Evolutionary conservation across 129 eudicot genomes (phyloP).

Genomic region (Chrysanthemum lavandulifolium): DNA sequence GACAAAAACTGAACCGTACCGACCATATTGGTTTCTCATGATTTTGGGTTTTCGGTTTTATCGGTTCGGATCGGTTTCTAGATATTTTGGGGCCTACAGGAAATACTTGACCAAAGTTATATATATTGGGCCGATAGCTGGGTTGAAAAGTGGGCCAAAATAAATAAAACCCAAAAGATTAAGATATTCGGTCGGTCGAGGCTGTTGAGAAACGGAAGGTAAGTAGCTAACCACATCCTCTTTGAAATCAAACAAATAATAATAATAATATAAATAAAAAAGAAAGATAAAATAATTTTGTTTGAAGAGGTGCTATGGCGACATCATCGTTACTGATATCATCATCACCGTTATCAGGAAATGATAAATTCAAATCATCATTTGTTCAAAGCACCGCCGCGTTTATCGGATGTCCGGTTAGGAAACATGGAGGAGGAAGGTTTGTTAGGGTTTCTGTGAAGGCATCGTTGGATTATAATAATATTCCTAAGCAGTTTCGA

Average conservation of each 20-base stretch:
- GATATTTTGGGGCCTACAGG: too few species aligned
- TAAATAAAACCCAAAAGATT: too few species aligned
- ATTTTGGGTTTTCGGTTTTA: too few species aligned
- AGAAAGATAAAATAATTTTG: neutral
- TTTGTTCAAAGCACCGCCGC: constrained; percentile 43
- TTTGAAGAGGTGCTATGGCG: constrained; percentile 24
- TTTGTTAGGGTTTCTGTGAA: constrained; percentile 45
- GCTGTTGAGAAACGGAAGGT: too few species aligned
- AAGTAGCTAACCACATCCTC: constrained; percentile 7
- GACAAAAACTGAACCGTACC: too few species aligned
- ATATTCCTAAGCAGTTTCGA: constrained; percentile 65
- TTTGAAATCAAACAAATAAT: constrained; percentile 6
- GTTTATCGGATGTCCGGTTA: constrained; percentile 25
- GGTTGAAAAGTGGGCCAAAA: too few species aligned
- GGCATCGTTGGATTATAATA: constrained; percentile 45
- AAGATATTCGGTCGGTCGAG: too few species aligned
- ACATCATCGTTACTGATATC: constrained; percentile 52
- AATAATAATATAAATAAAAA: neutral
- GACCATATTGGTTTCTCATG: too few species aligned
- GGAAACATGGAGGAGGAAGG: constrained; percentile 31
- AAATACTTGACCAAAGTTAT: too few species aligned
- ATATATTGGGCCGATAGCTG: too few species aligned
- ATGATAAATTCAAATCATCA: too few species aligned
- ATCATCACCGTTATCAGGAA: constrained; percentile 25
- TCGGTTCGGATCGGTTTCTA: too few species aligned